phyloP scores from a whole-genome alignment of 495 filamentous ascomycete genomes.

The Friedmanniomyces simplex region DNA sequence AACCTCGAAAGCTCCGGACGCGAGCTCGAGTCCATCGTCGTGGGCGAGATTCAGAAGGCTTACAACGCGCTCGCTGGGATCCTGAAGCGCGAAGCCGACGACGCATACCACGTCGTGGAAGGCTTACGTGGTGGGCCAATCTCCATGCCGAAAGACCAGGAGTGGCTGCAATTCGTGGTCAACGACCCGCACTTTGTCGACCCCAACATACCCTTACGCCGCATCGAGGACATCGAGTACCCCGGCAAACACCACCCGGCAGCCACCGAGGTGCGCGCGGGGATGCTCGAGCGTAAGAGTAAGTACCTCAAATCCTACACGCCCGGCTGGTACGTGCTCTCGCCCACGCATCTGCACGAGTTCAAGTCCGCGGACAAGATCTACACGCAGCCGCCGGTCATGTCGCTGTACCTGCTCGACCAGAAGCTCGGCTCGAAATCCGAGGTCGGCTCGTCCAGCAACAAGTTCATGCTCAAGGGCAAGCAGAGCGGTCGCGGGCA shows the following conservation, averaged over 20 bases:
- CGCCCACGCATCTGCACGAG: slow-evolving; percentile 92
- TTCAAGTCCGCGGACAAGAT: slow-evolving; percentile 83
- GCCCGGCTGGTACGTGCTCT: slow-evolving; percentile 94
- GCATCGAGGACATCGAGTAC: slow-evolving; percentile 77
- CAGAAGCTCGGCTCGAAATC: slow-evolving; percentile 94
- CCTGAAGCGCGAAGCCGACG: slow-evolving; percentile 78
- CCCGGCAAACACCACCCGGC: slow-evolving; percentile 86
- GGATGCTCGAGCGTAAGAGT: slow-evolving; percentile 91
- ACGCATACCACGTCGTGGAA: slow-evolving; percentile 64
- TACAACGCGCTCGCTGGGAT: slow-evolving; percentile 89
- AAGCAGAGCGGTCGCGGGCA: slow-evolving; percentile 89
- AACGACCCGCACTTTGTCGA: slow-evolving; percentile 81
- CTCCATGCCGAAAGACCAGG: slow-evolving; percentile 78
- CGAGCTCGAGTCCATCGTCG: slow-evolving; percentile 88
- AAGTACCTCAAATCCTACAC: slow-evolving; percentile 98
- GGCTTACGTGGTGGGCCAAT: slow-evolving; percentile 76
- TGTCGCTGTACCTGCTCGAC: slow-evolving; percentile 90
- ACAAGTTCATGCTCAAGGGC: slow-evolving; percentile 96
- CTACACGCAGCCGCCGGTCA: slow-evolving; percentile 65
- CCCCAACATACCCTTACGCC: slow-evolving; percentile 66
- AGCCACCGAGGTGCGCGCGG: slow-evolving; percentile 74
- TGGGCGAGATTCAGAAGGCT: slow-evolving; percentile 93
- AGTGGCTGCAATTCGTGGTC: slow-evolving; percentile 79
- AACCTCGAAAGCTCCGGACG: slow-evolving; percentile 91
- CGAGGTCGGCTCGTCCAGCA: slow-evolving; percentile 70